phyloP scores from a whole-genome alignment of 2,329 filamentous ascomycete genomes.

The Pezicula radicicola region DNA sequence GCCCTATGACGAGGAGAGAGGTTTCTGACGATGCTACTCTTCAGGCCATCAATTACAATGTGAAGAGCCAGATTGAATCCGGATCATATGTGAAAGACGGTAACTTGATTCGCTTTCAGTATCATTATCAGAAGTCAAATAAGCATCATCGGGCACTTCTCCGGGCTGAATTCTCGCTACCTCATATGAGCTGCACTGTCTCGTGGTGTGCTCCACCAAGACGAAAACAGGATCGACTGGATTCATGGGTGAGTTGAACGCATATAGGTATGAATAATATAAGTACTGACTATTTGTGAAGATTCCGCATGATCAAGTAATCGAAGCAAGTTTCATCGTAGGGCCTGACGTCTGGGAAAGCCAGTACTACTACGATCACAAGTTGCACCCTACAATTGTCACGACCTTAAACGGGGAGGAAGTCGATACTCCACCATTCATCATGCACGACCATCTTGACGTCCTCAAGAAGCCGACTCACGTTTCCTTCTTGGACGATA shows the following conservation, averaged over 20 bases:
- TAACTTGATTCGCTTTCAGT: slow-evolving; percentile 50
- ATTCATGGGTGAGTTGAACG: slow-evolving; percentile 36
- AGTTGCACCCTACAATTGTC: slow-evolving; percentile 43
- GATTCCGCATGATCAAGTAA: slow-evolving; percentile 51
- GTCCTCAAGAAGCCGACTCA: slow-evolving; percentile 39
- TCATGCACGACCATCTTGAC: slow-evolving; percentile 41
- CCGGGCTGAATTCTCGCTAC: slow-evolving; percentile 49
- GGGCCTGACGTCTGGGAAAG: slow-evolving; percentile 49
- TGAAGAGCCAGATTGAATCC: slow-evolving; percentile 47
- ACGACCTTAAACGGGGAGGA: slow-evolving; percentile 46
- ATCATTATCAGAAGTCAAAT: slow-evolving; percentile 48
- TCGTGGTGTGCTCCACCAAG: slow-evolving; percentile 51
- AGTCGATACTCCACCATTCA: slow-evolving; percentile 52
- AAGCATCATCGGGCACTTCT: slow-evolving; percentile 51
- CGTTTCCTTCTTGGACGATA: slow-evolving; percentile 44
- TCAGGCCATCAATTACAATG: slow-evolving; percentile 48
- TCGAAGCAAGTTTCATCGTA: slow-evolving; percentile 51
- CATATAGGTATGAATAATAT: not conserved
- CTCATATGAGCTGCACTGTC: slow-evolving; percentile 50
- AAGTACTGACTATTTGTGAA: not conserved
- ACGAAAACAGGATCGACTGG: slow-evolving; percentile 45
- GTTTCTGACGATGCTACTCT: slow-evolving; percentile 40
- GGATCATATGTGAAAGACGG: slow-evolving; percentile 51
- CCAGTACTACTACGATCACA: slow-evolving; percentile 45
- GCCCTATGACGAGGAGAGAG: slow-evolving; percentile 44